phyloP scores from a whole-genome alignment of 2,329 filamentous ascomycete genomes.

The Fonsecaea pedrosoi region DNA sequence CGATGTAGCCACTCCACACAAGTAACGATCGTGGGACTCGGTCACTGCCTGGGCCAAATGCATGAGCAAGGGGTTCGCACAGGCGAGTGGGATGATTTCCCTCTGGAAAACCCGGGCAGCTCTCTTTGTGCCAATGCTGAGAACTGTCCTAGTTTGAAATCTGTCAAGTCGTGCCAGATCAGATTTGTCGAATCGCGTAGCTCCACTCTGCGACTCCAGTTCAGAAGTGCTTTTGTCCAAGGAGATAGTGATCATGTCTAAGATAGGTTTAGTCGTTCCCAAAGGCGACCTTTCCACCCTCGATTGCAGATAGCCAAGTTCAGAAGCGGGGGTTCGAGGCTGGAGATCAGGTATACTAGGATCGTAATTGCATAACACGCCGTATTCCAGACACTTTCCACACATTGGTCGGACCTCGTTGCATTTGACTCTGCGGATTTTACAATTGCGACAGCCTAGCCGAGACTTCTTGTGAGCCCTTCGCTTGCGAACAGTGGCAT shows the following conservation, averaged over 20 bases:
- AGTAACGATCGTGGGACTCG: constrained; percentile 60
- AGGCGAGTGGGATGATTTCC: constrained; percentile 24
- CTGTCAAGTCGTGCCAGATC: constrained; percentile 26
- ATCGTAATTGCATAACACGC: constrained; percentile 55
- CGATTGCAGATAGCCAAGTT: background rate
- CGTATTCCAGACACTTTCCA: constrained; percentile 52
- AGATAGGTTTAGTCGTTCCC: constrained; percentile 7
- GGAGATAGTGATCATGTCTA: constrained; percentile 19
- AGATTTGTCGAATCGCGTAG: constrained; percentile 19
- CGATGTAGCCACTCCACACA: constrained; percentile 38
- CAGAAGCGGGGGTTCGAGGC: constrained; percentile 41
- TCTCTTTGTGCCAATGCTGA: constrained; percentile 29
- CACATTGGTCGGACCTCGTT: constrained; percentile 57
- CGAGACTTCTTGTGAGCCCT: constrained; percentile 49
- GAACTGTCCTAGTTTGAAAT: constrained; percentile 33
- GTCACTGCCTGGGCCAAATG: constrained; percentile 62
- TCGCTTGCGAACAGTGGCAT: constrained; percentile 20
- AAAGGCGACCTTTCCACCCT: constrained; percentile 17
- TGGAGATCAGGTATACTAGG: constrained; percentile 42
- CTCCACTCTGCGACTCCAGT: constrained; percentile 1
- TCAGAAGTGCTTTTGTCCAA: constrained; percentile 3
- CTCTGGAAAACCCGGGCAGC: constrained; percentile 28
- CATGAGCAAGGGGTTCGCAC: constrained; percentile 58
- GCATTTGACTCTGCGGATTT: constrained; percentile 60
- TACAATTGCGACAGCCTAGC: constrained; percentile 60